A percentile compares a stretch with the other conserved stretches of the same genome.
Evolutionary conservation across 768 basidiomycete species (phyloP).

Genomic region (Mrakia blollopis): DNA sequence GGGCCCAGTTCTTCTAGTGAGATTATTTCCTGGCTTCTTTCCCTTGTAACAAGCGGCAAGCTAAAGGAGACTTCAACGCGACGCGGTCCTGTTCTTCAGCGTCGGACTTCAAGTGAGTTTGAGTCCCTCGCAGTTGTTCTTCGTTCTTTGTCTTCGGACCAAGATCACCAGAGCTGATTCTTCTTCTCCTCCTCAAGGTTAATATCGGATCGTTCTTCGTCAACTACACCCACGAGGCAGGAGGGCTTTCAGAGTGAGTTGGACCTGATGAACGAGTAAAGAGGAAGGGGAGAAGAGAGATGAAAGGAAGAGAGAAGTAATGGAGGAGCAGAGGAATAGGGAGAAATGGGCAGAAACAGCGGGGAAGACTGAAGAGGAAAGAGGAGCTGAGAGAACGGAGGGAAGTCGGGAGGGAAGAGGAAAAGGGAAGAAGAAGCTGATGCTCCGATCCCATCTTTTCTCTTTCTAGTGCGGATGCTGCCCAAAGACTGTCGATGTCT

Average conservation of each 20-base stretch:
- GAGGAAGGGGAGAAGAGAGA: too few species aligned
- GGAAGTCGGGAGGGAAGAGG: too few species aligned
- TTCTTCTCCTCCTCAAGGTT: too few species aligned
- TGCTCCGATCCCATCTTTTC: background rate
- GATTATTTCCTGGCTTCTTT: background rate
- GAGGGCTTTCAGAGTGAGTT: background rate
- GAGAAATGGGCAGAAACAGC: too few species aligned
- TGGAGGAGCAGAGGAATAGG: too few species aligned
- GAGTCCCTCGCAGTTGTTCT: too few species aligned
- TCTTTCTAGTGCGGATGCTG: background rate
- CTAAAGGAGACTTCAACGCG: background rate
- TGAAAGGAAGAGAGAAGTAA: too few species aligned
- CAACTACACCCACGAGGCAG: background rate
- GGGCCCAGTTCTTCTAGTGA: background rate
- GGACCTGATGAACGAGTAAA: too few species aligned
- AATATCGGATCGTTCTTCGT: background rate
- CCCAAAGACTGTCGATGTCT: background rate
- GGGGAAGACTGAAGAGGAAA: too few species aligned
- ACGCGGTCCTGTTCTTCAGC: background rate
- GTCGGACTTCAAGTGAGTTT: background rate
- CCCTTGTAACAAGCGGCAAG: background rate
- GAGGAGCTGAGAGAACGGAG: too few species aligned
- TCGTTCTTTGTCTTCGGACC: too few species aligned
- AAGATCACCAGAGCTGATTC: too few species aligned
- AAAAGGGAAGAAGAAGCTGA: background rate